Percentiles rank a stretch among this genome's conserved stretches.
Evolutionary conservation across 495 filamentous ascomycete species (phyloP).

Genomic region (Polyplosphaeria fusca): DNA sequence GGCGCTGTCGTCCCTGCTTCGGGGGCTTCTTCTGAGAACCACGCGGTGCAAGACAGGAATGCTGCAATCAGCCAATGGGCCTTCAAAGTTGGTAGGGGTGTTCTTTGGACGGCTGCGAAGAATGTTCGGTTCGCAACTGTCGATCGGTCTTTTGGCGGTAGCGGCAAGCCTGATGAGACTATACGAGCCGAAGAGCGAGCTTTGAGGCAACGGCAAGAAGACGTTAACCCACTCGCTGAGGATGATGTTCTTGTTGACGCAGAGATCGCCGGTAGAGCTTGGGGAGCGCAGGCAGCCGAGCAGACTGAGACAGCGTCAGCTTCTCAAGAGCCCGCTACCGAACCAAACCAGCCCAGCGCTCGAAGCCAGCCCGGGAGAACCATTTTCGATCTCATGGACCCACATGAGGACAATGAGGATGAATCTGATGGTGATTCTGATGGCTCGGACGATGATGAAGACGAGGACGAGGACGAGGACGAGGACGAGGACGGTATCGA

Average conservation of each 20-base stretch:
- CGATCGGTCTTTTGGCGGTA: conserved; percentile 62
- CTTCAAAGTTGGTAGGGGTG: conserved; percentile 57
- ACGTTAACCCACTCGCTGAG: conserved; percentile 29
- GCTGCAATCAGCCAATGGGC: conserved; percentile 58
- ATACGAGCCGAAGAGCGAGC: conserved; percentile 33
- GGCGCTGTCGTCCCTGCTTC: conserved; percentile 38
- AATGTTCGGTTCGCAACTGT: conserved; percentile 57
- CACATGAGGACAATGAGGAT: conserved; percentile 26
- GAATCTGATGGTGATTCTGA: conserved; percentile 38
- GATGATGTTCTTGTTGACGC: conserved; percentile 25
- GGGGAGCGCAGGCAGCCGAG: conserved; percentile 20
- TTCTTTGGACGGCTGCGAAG: conserved; percentile 60
- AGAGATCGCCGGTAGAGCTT: conserved; percentile 18
- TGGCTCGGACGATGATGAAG: conserved; percentile 40
- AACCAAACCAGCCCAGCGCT: not conserved
- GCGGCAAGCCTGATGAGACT: conserved; percentile 41
- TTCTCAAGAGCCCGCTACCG: not conserved
- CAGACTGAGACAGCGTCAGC: conserved; percentile 8
- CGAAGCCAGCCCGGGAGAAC: not conserved
- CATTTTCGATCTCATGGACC: not conserved
- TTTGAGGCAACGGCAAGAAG: conserved; percentile 23
- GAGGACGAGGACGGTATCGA: conserved; percentile 40
- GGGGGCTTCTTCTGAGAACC: not conserved
- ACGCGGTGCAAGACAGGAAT: conserved; percentile 32
- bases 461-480: conserved; percentile 41